A percentile compares a stretch with the other conserved stretches of the same genome.
Conservation (phyloP, 352 stramenopile genomes). For the Pythium phragmiticola region DNA sequence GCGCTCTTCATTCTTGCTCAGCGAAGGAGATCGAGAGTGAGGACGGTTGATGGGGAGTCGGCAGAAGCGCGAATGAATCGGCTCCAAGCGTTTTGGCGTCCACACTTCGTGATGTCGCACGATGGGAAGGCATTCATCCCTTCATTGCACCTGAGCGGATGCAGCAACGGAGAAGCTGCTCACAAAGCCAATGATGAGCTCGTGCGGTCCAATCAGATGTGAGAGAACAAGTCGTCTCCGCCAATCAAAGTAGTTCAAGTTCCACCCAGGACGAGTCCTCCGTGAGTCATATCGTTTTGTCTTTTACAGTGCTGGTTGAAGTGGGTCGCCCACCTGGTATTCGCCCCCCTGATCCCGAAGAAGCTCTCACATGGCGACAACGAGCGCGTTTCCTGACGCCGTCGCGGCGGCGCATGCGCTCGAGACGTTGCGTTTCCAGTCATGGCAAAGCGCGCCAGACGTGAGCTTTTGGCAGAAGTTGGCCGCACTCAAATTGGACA, state of each 20-base stretch:
- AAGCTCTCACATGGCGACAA: conserved; percentile 11
- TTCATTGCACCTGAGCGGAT: neutral
- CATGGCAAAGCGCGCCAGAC: conserved; percentile 78
- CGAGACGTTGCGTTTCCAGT: conserved; percentile 73
- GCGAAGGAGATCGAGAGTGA: neutral
- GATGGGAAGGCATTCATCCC: neutral
- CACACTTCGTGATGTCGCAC: conserved; percentile 12
- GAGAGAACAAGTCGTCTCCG: neutral
- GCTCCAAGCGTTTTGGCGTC: neutral
- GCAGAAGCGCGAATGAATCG: conserved; percentile 15
- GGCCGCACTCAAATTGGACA: conserved; percentile 74
- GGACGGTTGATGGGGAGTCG: neutral
- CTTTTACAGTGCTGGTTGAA: conserved; percentile 21
- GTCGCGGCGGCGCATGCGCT: conserved; percentile 13
- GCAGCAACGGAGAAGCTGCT: neutral
- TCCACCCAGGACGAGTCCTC: neutral
- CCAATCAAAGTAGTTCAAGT: conserved; percentile 15
- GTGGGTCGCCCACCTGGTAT: conserved; percentile 8
- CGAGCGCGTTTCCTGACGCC: neutral
- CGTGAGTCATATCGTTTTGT: neutral
- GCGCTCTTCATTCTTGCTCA: conserved; percentile 1
- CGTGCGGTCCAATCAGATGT: conserved; percentile 10
- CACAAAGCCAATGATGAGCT: conserved; percentile 18
- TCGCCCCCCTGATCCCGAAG: neutral
- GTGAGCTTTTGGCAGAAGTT: conserved; percentile 85